phyloP scores from a whole-genome alignment of 2,329 filamentous ascomycete genomes.

The Apiospora kogelbergensis region DNA sequence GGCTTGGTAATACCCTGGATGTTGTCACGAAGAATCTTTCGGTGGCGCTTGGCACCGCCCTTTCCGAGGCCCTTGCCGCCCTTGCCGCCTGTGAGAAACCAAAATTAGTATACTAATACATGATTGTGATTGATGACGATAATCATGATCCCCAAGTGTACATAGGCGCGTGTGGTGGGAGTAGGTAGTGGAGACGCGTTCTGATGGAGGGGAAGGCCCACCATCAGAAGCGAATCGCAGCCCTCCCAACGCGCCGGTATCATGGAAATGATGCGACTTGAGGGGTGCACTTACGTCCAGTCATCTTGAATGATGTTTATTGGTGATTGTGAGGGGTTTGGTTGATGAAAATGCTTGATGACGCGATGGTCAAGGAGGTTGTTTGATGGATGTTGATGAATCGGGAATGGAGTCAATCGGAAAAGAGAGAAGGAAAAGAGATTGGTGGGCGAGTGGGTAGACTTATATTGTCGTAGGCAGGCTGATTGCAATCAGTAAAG shows the following conservation, averaged over 20 bases:
- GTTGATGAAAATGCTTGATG: constrained; percentile 31
- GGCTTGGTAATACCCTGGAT: constrained; percentile 99
- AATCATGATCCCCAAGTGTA: neutral
- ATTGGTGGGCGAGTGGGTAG: constrained; percentile 19
- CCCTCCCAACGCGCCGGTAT: constrained; percentile 16
- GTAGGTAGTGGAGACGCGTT: neutral
- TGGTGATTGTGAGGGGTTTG: constrained; percentile 23
- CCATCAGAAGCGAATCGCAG: neutral
- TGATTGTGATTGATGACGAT: neutral
- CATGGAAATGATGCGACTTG: constrained; percentile 19
- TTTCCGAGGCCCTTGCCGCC: constrained; percentile 98
- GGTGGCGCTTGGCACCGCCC: constrained; percentile 97
- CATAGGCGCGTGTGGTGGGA: neutral
- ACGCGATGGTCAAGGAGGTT: constrained; percentile 21
- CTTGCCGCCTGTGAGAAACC: constrained; percentile 71
- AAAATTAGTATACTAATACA: constrained; percentile 33
- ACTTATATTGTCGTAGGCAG: constrained; percentile 16
- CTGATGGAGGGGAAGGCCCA: neutral
- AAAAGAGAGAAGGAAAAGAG: constrained; percentile 23
- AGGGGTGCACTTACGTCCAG: constrained; percentile 64
- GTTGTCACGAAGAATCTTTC: constrained; percentile 99
- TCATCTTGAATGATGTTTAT: constrained; percentile 56
- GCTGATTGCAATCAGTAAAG: constrained; percentile 6
- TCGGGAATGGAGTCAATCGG: constrained; percentile 13
- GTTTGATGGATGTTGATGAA: constrained; percentile 7